Evolutionary conservation across 2,329 filamentous ascomycete species (phyloP), one percentile per base, ranked within the genome.

Genomic region (Fusarium begoniae): DNA sequence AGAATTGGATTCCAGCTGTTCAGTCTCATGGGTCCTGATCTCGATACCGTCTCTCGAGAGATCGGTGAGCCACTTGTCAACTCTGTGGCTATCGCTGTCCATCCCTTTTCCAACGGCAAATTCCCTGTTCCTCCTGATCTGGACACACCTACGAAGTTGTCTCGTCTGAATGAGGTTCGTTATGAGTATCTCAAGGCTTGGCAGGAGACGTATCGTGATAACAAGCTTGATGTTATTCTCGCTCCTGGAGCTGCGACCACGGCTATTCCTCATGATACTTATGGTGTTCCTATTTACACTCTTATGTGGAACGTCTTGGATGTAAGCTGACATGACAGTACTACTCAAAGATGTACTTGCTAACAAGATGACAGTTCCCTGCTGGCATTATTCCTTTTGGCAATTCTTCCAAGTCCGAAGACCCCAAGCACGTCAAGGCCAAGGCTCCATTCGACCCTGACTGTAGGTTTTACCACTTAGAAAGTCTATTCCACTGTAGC

Each of bases 271-370:
- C 75, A 77, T 8, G 75, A 77, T 26, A 74, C 75, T 1, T 77
- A 76, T 15, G 75, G 75, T 4, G 66, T 64, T 30, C 75, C 75
- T 0, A 40, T 73, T 0, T 77, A 77, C 8, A 77, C 75, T 0
- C n/a, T 77, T 7, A 77, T 77, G 72, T 77, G 75, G 75, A 77
- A 77, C 8, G 73, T 76, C 3, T 28, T 77, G 4, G 70, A 77
- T 32, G 75, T 77, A 26, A 53, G 75, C 55, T 7, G 6, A 12
- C 4, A 5, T 3, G 0, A 18, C 8, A 0, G 11, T 8, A 26
- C 17, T 5, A 1, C 4, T 1, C 4, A 12, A 11, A 1, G 2
- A 2, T 10, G 0, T 1, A 3, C 11, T 0, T 26, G 4, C 61
- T 77, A 9, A 77, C 15, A 5, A 0, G 4, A 5, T 4, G 3